Evolutionary conservation across 768 basidiomycete genomes (phyloP).

Genomic region (Tricholoma matsutake): DNA sequence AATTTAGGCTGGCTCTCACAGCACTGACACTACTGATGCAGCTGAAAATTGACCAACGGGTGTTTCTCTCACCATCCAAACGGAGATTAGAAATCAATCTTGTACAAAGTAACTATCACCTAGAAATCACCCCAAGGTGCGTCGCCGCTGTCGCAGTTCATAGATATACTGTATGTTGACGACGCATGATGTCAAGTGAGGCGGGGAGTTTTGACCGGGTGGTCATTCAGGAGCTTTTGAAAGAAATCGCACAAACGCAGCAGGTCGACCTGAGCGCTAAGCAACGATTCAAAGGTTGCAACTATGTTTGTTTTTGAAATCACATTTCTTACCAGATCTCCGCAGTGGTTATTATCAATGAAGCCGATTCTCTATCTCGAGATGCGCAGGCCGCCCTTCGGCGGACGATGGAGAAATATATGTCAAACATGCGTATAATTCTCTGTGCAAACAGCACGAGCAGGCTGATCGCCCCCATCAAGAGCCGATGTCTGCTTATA

Average conservation of each 20-base stretch:
- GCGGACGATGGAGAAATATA: constrained; percentile 99
- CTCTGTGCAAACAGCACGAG: constrained; percentile 95
- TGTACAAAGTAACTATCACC: constrained; percentile 96
- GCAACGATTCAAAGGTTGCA: constrained; percentile 91
- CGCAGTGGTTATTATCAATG: constrained; percentile 95
- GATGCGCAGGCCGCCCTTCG: constrained; percentile 97
- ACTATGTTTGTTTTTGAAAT: background rate
- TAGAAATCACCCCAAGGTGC: constrained; percentile 96
- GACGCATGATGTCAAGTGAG: constrained; percentile 56
- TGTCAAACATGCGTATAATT: constrained; percentile 96
- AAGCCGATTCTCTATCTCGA: constrained; percentile 90
- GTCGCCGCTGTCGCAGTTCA: constrained; percentile 13
- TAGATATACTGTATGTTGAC: background rate
- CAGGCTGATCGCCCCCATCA: constrained; percentile 94
- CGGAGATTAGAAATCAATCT: constrained; percentile 95
- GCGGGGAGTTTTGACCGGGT: constrained; percentile 93
- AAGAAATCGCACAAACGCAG: constrained; percentile 98
- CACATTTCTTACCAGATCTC: background rate
- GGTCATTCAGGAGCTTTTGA: constrained; percentile 94
- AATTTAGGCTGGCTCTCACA: background rate
- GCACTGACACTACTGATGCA: constrained; percentile 26
- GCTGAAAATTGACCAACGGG: constrained; percentile 97
- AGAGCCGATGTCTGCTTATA: constrained; percentile 90
- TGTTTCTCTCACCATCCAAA: constrained; percentile 91
- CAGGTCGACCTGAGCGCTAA: constrained; percentile 95